Evolutionary conservation across 257 asterid species (phyloP), one percentile per base, ranked within the genome.

Genomic region (Salvia hispanica): DNA sequence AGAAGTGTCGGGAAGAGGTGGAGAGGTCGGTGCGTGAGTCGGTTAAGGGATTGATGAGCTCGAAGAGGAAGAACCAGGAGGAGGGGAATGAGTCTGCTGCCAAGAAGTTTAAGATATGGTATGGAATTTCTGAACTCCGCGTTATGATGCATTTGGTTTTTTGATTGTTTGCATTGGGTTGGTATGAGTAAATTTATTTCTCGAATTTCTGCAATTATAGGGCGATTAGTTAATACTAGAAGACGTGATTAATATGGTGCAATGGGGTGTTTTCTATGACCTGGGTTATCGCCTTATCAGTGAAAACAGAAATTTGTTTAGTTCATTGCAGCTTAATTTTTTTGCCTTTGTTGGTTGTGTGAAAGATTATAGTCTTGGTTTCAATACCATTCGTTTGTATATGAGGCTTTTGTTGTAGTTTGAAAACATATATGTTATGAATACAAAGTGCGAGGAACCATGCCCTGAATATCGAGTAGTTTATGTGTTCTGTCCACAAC

Each of bases 1-100:
- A 85, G 0, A 90, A 76, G 81, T 93, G 97, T 60, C 88, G 79
- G 92, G 95, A 90, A 83, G 88, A 71, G 65, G 87, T 93, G 48
- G 95, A 90, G 47, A 88, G 80, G 81, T 85, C 97, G 3, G 96
- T 90, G 31, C 81, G 90, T 50, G 96, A 86, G 73, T 84, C 96
- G 0, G 39, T 93, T 9, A 82, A 83, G 76, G 88, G 76, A 15
- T 43, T 84, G 64, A 46, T 58, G 40, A 65, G 72, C 69, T 66
- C 81, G n/a, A 93, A 90, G 83, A 84, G 92, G 82, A 87, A 83
- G 76, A 44, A 44, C 55, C 34, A 42, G 43, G 51, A 73, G 25
- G 81, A 65, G 58, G 78, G 71, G 25, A 73, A 68, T 58, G 83
- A 70, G 6, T 15, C 79, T 6, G 70, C 80, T 9, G 60, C 86